phyloP scores from a whole-genome alignment of 352 stramenopile species.

The Pythium phragmitis region DNA sequence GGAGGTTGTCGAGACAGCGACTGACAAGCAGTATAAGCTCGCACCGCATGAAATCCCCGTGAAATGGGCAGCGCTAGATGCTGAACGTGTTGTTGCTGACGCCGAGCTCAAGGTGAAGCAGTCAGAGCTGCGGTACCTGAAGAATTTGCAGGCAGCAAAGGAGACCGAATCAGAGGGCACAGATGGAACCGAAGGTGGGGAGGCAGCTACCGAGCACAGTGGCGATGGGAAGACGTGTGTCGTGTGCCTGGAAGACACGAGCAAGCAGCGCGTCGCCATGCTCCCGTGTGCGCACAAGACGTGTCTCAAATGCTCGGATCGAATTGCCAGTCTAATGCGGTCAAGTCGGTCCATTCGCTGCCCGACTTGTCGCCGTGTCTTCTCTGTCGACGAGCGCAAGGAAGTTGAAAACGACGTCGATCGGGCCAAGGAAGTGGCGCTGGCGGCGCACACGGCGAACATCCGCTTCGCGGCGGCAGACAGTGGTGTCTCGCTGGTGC shows the following conservation, averaged over 20 bases:
- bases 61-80: conserved; percentile 40
- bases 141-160: conserved; percentile 38
- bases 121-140: conserved; percentile 60
- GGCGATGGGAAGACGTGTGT: conserved; percentile 41
- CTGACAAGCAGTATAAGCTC: conserved; percentile 62
- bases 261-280: conserved; percentile 61
- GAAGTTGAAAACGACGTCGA: conserved; percentile 13
- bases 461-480: background rate
- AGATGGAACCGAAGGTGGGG: background rate
- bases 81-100: conserved; percentile 42
- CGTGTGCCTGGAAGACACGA: conserved; percentile 79
- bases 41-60: conserved; percentile 41
- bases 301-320: conserved; percentile 47
- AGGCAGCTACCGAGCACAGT: background rate
- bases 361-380: conserved; percentile 51
- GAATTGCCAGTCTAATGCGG: conserved; percentile 29
- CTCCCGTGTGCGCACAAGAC: conserved; percentile 88
- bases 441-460: background rate
- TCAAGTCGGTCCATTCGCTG: conserved; percentile 40
- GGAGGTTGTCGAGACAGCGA: conserved; percentile 38
- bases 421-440: conserved; percentile 6
- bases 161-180: background rate
- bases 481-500: conserved; percentile 5
- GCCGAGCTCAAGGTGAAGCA: conserved; percentile 48
- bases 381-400: conserved; percentile 14